phyloP scores from a whole-genome alignment of 1,284 basidiomycete genomes.

The Boletus sp. region DNA sequence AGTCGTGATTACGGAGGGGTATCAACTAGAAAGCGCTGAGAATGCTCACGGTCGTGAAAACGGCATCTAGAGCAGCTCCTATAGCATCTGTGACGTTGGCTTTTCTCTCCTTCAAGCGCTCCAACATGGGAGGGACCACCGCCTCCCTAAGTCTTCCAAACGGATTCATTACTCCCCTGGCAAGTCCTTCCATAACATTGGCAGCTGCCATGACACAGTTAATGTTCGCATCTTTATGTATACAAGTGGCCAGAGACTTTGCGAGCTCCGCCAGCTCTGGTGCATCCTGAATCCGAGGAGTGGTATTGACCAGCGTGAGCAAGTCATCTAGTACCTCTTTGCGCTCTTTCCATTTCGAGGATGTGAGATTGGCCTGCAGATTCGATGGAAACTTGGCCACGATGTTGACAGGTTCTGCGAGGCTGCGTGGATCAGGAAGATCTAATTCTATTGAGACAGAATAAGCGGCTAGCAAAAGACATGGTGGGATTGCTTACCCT shows the following conservation, averaged over 20 bases:
- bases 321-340: conserved; percentile 91
- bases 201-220: conserved; percentile 93
- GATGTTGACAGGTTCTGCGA: conserved; percentile 84
- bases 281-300: conserved; percentile 78
- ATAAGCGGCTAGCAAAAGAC: conserved; percentile 12
- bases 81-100: conserved; percentile 87
- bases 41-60: conserved; percentile 75
- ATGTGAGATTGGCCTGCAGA: conserved; percentile 73
- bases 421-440: conserved; percentile 75
- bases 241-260: conserved; percentile 76
- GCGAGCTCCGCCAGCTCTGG: conserved; percentile 73
- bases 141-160: conserved; percentile 79
- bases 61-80: conserved; percentile 84
- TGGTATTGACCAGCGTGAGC: conserved; percentile 66
- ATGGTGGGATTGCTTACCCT: conserved; percentile 25
- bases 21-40: conserved; percentile 5
- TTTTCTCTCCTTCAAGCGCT: conserved; percentile 95
- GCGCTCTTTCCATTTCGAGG: conserved; percentile 98
- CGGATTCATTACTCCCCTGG: conserved; percentile 72
- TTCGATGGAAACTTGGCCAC: conserved; percentile 73
- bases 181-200: conserved; percentile 82
- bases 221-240: conserved; percentile 92
- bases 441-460: conserved; percentile 38
- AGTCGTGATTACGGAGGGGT: conserved; percentile 15
- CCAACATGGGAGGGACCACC: conserved; percentile 80